Percentiles rank a stretch among this genome's conserved stretches.
phyloP scores from a whole-genome alignment of 805 yeast genomes.

The Nakazawaea ernobii region DNA sequence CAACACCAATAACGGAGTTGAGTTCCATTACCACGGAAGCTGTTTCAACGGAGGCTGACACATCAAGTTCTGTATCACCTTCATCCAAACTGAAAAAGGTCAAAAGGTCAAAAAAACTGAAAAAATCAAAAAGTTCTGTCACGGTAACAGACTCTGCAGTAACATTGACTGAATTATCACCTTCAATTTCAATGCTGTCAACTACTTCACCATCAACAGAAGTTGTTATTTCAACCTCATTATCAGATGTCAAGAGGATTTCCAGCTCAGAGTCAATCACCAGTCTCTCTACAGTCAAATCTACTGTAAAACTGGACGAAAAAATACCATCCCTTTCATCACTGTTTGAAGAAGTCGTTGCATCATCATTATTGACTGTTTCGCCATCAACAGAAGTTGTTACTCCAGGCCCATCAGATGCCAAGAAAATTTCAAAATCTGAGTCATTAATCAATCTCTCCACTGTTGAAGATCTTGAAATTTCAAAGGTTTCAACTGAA shows the following conservation, averaged over 20 bases:
- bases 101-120: too few species aligned
- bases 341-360: not conserved
- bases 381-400: conserved; percentile 6
- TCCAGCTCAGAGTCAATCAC: not conserved
- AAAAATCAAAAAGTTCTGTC: too few species aligned
- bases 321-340: not conserved
- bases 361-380: conserved; percentile 2
- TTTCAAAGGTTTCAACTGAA: conserved; percentile 1
- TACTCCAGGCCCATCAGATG: conserved; percentile 8
- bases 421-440: not conserved
- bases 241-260: not conserved
- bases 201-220: not conserved
- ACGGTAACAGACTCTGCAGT: too few species aligned
- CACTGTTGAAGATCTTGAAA: not conserved
- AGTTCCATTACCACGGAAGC: too few species aligned
- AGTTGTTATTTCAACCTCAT: not conserved
- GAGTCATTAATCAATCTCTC: not conserved
- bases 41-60: not conserved
- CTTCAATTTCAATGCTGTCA: not conserved
- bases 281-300: not conserved
- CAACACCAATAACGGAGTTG: too few species aligned
- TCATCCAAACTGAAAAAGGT: too few species aligned
- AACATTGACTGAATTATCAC: not conserved
- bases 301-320: not conserved
- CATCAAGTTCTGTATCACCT: not conserved